phyloP scores from a whole-genome alignment of 176 grass and related monocot genomes.

The Saccharum officinarum region DNA sequence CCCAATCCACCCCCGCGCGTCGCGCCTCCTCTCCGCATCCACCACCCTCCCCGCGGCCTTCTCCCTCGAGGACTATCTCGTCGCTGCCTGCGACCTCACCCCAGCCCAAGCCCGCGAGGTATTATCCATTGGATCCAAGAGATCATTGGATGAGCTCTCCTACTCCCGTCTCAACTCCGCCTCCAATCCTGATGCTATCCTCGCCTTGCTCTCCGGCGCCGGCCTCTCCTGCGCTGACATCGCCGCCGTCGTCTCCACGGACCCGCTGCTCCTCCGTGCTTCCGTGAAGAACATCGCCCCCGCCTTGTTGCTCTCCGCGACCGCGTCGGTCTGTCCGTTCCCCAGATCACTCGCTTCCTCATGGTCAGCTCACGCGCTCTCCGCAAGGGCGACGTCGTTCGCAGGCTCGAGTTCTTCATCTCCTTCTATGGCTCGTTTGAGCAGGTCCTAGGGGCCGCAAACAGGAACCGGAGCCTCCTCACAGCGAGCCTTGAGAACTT shows the following conservation, averaged over 20 bases:
- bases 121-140: not conserved
- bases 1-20: not conserved
- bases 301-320: constrained; percentile 18
- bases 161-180: not conserved
- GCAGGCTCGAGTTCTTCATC: no score
- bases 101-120: constrained; percentile 10
- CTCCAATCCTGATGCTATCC: constrained; percentile 32
- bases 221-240: constrained; percentile 38
- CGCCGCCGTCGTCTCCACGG: constrained; percentile 5
- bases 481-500: no score
- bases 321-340: constrained; percentile 8
- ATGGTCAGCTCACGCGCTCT: no score
- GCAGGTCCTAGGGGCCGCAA: no score
- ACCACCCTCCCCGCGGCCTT: no score
- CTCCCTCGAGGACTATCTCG: constrained; percentile 35
- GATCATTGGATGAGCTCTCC: no score
- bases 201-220: constrained; percentile 17
- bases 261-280: constrained; percentile 11
- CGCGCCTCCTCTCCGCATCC: not conserved
- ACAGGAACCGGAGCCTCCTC: no score
- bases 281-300: not conserved
- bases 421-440: no score
- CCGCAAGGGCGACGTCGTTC: no score
- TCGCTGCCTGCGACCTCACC: constrained; percentile 38
- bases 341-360: no score